phyloP scores from a whole-genome alignment of 2,329 filamentous ascomycete genomes.

The Cytospora schulzeri region DNA sequence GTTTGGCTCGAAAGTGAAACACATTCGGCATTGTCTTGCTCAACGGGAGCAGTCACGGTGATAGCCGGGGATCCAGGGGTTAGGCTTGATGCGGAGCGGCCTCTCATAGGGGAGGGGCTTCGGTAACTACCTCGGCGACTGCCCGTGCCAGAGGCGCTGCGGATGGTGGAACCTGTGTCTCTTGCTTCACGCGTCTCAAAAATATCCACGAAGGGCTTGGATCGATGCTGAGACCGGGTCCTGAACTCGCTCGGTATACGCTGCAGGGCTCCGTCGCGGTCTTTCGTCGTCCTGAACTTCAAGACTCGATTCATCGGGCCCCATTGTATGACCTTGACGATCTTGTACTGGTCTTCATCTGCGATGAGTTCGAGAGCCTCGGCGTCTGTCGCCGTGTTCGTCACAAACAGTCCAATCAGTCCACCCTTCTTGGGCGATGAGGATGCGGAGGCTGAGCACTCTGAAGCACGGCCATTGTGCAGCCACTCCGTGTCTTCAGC shows the following conservation, averaged over 20 bases:
- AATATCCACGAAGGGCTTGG: slow-evolving; percentile 79
- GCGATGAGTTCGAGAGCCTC: slow-evolving; percentile 80
- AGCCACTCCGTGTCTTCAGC: neutral
- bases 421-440: slow-evolving; percentile 60
- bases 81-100: neutral
- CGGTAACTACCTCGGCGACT: slow-evolving; percentile 73
- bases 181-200: slow-evolving; percentile 71
- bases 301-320: slow-evolving; percentile 81
- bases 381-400: slow-evolving; percentile 80
- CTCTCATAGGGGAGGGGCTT: slow-evolving; percentile 46
- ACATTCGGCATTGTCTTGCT: neutral
- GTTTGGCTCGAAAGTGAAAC: neutral
- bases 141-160: slow-evolving; percentile 58
- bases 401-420: slow-evolving; percentile 86
- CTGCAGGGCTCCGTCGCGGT: slow-evolving; percentile 77
- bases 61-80: neutral
- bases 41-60: neutral
- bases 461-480: slow-evolving; percentile 43
- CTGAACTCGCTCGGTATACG: slow-evolving; percentile 76
- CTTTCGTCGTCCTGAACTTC: slow-evolving; percentile 77
- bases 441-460: slow-evolving; percentile 59
- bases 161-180: slow-evolving; percentile 49
- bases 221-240: slow-evolving; percentile 70
- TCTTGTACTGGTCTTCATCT: slow-evolving; percentile 81
- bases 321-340: slow-evolving; percentile 76